Conservation (phyloP, 306 rosid species). For the Gastrolobium bilobum region DNA sequence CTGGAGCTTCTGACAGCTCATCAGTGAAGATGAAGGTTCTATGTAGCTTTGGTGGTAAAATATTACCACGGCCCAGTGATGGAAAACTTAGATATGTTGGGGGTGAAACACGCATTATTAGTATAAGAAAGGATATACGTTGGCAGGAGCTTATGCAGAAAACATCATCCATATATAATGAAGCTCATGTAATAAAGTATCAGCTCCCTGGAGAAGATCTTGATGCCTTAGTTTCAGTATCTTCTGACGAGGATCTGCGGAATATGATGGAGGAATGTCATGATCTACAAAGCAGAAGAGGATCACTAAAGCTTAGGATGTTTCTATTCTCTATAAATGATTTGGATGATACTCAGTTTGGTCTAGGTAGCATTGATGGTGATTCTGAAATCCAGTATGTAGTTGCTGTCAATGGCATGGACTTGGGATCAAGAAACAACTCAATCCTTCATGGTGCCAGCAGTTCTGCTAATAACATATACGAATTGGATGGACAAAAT, state of each 20-base stretch:
- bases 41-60: constrained; percentile 86
- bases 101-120: constrained; percentile 85
- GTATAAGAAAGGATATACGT: constrained; percentile 69
- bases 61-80: constrained; percentile 87
- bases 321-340: constrained; percentile 76
- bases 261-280: constrained; percentile 94
- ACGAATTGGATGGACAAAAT: constrained; percentile 68
- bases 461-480: constrained; percentile 67
- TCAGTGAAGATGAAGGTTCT: constrained; percentile 76
- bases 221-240: constrained; percentile 90
- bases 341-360: constrained; percentile 75
- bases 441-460: constrained; percentile 59
- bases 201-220: constrained; percentile 98
- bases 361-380: constrained; percentile 68
- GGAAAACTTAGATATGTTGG: constrained; percentile 92
- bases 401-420: constrained; percentile 85
- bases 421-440: constrained; percentile 68
- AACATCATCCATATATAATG: constrained; percentile 61
- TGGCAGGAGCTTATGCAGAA: constrained; percentile 83
- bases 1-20: constrained; percentile 63
- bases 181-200: constrained; percentile 71
- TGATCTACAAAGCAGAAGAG: constrained; percentile 62
- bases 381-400: constrained; percentile 82
- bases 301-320: constrained; percentile 74
- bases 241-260: constrained; percentile 86